Base-by-base conservation (phyloP, 2,329 filamentous ascomycete genomes). In the Pseudopyrenochaeta lycopersici region DNA sequence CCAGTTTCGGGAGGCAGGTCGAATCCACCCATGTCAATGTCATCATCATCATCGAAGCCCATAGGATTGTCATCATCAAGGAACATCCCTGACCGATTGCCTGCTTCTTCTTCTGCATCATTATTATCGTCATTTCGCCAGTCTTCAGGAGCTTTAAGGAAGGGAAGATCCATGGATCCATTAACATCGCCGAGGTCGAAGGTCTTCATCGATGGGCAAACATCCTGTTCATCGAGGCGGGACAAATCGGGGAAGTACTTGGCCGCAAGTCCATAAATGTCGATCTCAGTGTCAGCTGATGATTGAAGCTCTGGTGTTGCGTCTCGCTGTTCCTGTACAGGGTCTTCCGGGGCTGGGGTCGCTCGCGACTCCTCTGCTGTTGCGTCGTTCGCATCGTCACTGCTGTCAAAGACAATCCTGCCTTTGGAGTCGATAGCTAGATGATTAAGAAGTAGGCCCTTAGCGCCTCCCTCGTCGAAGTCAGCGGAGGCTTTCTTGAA, bases 401-500 rank as follows among this genome's bases (percentile, higher is more conserved):
- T 98, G 79, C 94, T 98, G 78, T 99, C 95, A 71, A 99, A 99
- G 4, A 99, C 93, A 58, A 99, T 99, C 31, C 94, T 87, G 36
- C 95, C 95, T 60, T 92, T 87, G 1, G 87, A 86, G 75, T 99
- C 95, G 61, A 99, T 97, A 71, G 94, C 91, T n/a, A 99, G 82
- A 76, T 99, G 94, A 71, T 99, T 99, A 29, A 99, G 84, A 17
- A 99, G 82, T 36, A 99, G 82, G 17, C 95, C 95, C 77, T 98
- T 99, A 51, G 95, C 95, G 51, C 95, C 95, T 17, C 95, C 95
- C 78, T 99, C 95, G 72, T 99, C 95, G 63, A 99, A 99, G 78
- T 99, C 95, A 38, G 95, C 95, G 5, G 94, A 96, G 0, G 94
- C 94, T 72, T 99, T 99, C 73, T 99, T 99, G 84, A 99, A 99